Evolutionary conservation across 805 yeast species (phyloP).

Genomic region (Debaryomyces tyrocola): DNA sequence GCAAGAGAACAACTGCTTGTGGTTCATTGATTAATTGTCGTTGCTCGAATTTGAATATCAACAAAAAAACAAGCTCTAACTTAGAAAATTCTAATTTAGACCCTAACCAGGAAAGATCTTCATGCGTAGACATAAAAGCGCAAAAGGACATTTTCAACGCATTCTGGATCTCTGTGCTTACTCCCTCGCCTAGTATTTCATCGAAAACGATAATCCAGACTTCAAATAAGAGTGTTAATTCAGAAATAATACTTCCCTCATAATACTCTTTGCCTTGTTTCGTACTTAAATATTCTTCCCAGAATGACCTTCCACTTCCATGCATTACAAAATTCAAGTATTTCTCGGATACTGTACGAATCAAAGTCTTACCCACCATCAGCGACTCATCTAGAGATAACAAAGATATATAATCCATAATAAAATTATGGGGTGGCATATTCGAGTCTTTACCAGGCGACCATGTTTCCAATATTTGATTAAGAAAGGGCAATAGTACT

Average conservation of each 20-base stretch:
- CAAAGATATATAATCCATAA: conserved; percentile 21
- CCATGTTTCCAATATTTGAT: conserved; percentile 14
- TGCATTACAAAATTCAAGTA: conserved; percentile 10
- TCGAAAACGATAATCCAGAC: conserved; percentile 16
- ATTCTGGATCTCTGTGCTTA: background rate
- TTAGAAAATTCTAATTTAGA: background rate
- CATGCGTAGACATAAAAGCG: background rate
- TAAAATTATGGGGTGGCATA: conserved; percentile 10
- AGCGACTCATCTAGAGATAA: conserved; percentile 7
- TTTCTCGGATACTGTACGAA: conserved; percentile 6
- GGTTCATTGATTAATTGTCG: background rate
- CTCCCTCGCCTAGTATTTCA: conserved; percentile 6
- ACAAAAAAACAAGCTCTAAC: conserved; percentile 2
- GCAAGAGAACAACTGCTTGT: conserved; percentile 19
- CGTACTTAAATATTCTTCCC: conserved; percentile 5
- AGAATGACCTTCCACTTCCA: conserved; percentile 9
- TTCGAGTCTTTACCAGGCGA: conserved; percentile 8
- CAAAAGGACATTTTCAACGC: background rate
- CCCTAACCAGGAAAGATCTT: background rate
- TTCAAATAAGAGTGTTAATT: conserved; percentile 6
- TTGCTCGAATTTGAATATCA: conserved; percentile 1
- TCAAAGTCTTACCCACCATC: background rate
- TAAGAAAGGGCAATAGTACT: conserved; percentile 18
- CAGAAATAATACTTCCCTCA: background rate
- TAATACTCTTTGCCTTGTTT: background rate